Base-by-base conservation (phyloP, 2,329 filamentous ascomycete species). In the Truncatella angustata region DNA sequence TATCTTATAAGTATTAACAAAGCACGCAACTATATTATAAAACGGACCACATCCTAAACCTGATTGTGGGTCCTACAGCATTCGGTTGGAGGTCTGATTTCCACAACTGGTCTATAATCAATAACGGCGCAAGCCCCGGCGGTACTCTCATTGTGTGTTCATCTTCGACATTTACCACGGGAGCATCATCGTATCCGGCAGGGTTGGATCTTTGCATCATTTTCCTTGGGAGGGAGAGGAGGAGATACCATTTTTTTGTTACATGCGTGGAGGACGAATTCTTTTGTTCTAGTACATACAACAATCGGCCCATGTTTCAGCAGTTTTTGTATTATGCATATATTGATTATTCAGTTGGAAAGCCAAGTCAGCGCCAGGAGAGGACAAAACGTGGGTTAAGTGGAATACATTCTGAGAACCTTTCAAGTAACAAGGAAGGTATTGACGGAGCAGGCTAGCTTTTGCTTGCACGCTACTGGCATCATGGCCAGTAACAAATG, bases 191-290 rank as follows among this genome's bases (percentile, higher is more conserved):
- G 5, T 44, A 20, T 26, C 46, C 37, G 34, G 46, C 30, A 49
- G 21, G 30, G 46, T 30, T 23, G 48, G 10, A 26, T 44, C 52
- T 58, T 32, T 28, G 26, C 37, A 43, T 43, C 23, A 51, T 47
- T 40, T 46, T 23, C 44, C 23, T 43, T 56, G 46, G 56, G 56
- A 47, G 37, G 40, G 46, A 52, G 58, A 51, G 63, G 60, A 60
- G 60, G 58, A 64, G 56, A 66, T 65, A 63, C 59, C 63, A 64
- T 49, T 32, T 46, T 46, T 28, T 6, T 46, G 18, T 11, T 4
- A 18, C 10, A 30, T 11, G 20, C 34, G 26, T 21, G n/a, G 43
- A 16, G 10, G 16, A 28, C 24, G 5, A 35, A n/a, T n/a, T n/a
- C n/a, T n/a, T n/a, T n/a, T 44, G 16, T n/a, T 34, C 43, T 16